phyloP scores from a whole-genome alignment of 2,329 filamentous ascomycete genomes.

The Hymenoscyphus repandus region DNA sequence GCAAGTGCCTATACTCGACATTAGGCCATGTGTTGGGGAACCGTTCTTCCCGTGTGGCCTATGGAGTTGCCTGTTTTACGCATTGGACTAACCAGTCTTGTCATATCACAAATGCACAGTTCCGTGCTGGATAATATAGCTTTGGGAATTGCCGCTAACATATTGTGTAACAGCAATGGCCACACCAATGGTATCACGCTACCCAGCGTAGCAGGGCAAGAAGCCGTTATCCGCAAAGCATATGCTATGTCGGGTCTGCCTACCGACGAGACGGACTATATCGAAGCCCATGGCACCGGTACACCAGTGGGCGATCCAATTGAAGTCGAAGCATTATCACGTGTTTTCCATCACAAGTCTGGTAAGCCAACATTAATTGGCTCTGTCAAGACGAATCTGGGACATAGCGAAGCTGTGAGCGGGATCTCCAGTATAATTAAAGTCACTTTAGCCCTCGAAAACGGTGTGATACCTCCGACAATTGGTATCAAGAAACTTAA shows the following conservation, averaged over 20 bases:
- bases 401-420: conserved; percentile 22
- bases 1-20: neutral
- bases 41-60: too few species aligned
- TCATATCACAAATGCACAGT: too few species aligned
- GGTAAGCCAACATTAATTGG: conserved; percentile 9
- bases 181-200: conserved; percentile 50
- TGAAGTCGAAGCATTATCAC: conserved; percentile 10
- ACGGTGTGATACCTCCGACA: conserved; percentile 22
- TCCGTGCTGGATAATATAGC: too few species aligned
- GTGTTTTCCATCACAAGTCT: neutral
- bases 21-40: too few species aligned
- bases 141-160: neutral
- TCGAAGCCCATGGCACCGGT: conserved; percentile 17
- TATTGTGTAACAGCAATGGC: conserved; percentile 40
- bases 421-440: conserved; percentile 28
- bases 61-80: too few species aligned
- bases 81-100: too few species aligned
- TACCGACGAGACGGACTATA: conserved; percentile 7
- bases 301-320: conserved; percentile 17
- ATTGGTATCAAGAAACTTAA: conserved; percentile 25
- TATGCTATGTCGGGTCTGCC: conserved; percentile 11
- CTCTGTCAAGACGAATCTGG: conserved; percentile 27
- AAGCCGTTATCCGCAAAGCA: conserved; percentile 13
- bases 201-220: conserved; percentile 42
- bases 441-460: conserved; percentile 22